A percentile compares a stretch with the other conserved stretches of the same genome.
These are phyloP conservation scores for Elsinoe fawcettii DNA, from an alignment of 2,329 filamentous ascomycete genomes.

Conservation along the genomic window DNA sequence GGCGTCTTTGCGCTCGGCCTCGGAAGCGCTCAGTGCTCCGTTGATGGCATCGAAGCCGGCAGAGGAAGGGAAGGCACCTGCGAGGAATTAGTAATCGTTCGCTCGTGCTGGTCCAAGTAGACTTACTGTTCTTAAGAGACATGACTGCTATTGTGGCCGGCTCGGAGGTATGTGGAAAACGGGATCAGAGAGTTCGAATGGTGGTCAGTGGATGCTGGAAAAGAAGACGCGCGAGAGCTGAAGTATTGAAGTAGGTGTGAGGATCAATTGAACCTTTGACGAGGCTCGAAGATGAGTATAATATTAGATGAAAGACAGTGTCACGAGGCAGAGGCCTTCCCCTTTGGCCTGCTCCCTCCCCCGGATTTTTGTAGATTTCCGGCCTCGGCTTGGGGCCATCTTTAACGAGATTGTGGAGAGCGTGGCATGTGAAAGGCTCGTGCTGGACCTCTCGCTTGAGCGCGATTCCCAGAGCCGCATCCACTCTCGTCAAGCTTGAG, in stretches of 20 bases:
- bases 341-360: not conserved
- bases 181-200: no score
- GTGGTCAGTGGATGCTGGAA: not conserved
- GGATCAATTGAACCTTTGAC: not conserved
- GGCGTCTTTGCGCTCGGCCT: constrained; percentile 72
- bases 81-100: not conserved
- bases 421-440: constrained; percentile 4
- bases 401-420: not conserved
- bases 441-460: not conserved
- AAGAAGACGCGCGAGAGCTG: not conserved
- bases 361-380: constrained; percentile 1
- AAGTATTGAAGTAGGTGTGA: not conserved
- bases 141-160: not conserved
- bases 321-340: constrained; percentile 9
- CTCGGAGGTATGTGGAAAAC: no score
- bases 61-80: constrained; percentile 66
- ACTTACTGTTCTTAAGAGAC: constrained; percentile 17
- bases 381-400: not conserved
- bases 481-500: not conserved
- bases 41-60: constrained; percentile 86
- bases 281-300: not conserved
- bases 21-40: constrained; percentile 57
- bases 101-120: not conserved
- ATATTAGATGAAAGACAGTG: constrained; percentile 4
- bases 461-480: not conserved